A percentile compares a stretch with the other conserved stretches of the same genome.
Conservation (phyloP, 192 early-diverging fungal species). For the Rhizophlyctis rosea region DNA sequence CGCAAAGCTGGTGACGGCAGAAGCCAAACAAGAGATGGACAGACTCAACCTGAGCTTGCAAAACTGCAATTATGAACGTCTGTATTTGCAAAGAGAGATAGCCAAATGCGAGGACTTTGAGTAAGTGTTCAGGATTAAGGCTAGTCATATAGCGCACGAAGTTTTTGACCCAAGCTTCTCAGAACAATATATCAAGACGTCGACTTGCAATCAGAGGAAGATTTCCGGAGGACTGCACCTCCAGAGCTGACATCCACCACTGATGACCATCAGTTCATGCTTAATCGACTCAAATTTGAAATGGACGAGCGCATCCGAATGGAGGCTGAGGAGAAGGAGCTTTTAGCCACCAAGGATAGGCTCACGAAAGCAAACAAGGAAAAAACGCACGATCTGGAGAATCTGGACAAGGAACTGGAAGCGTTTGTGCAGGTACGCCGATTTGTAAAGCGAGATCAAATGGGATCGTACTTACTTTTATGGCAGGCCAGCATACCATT, state of each 20-base stretch:
- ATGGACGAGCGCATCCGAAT: conserved; percentile 45
- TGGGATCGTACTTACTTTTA: neutral
- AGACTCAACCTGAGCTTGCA: conserved; percentile 42
- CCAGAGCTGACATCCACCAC: conserved; percentile 16
- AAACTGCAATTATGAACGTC: conserved; percentile 56
- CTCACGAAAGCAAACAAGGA: conserved; percentile 14
- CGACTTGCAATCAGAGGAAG: conserved; percentile 40
- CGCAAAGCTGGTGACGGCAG: conserved; percentile 44
- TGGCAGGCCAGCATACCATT: conserved; percentile 27
- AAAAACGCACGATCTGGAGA: conserved; percentile 23
- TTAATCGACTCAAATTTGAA: conserved; percentile 53
- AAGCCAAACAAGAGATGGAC: conserved; percentile 58
- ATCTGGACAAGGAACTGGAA: conserved; percentile 30
- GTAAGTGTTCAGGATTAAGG: conserved; percentile 38
- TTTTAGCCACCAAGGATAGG: neutral
- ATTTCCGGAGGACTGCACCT: conserved; percentile 29
- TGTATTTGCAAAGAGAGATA: conserved; percentile 54
- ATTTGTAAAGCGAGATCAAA: no score
- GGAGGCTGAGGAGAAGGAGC: conserved; percentile 21
- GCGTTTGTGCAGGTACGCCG: conserved; percentile 19
- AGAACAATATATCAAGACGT: conserved; percentile 58
- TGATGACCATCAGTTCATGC: conserved; percentile 51
- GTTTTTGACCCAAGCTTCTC: neutral
- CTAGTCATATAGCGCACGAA: neutral
- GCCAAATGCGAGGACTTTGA: conserved; percentile 52